Base-by-base conservation (phyloP, 371 early-diverging fungal genomes). In the Mortierella sp. region DNA sequence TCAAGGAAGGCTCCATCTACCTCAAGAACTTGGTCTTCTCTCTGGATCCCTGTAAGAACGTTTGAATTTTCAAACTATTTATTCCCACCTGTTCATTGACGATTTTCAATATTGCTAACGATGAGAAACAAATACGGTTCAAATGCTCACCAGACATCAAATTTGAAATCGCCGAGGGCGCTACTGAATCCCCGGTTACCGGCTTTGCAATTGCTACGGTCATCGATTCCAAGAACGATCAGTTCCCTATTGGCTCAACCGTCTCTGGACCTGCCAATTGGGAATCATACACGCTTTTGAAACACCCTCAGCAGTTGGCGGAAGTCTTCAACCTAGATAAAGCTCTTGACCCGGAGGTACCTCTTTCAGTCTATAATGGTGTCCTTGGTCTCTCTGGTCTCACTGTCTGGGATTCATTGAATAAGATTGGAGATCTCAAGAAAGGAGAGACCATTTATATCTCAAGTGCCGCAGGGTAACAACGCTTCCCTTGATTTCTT, bases 361-460 rank as follows among this genome's bases (percentile, higher is more conserved):
- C 76, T 6, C 47, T 75, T 23, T 39, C 64, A 0, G 76, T 51
- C 15, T 75, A 68, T 58, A 75, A 60, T 7, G 85, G 87, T 41
- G 79, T 83, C 19, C 64, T 87, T 19, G 88, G 83, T 34, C 80
- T 89, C 72, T 83, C 87, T 48, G 88, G 88, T 21, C 72, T 84
- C 64, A 68, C 75, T 0, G 64, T 50, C 7, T 75, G 62, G 52
- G 75, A 64, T 24, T 61, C 69, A 21, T 19, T 68, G 11, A 41
- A 82, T 30, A 55, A 66, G 50, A 63, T 83, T 28, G 84, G 86
- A 11, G 62, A 82, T 11, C 86, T 91, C 56, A 89, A 89, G 79
- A 71, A 64, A 3, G 91, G 91, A n/a, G 90, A 93, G 60, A 90
- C 92, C 8, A 75, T 87, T 23, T 80, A 84, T 30, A 80, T 87